Base-by-base conservation (phyloP, 2,329 filamentous ascomycete genomes). In the Bertia moriformis region DNA sequence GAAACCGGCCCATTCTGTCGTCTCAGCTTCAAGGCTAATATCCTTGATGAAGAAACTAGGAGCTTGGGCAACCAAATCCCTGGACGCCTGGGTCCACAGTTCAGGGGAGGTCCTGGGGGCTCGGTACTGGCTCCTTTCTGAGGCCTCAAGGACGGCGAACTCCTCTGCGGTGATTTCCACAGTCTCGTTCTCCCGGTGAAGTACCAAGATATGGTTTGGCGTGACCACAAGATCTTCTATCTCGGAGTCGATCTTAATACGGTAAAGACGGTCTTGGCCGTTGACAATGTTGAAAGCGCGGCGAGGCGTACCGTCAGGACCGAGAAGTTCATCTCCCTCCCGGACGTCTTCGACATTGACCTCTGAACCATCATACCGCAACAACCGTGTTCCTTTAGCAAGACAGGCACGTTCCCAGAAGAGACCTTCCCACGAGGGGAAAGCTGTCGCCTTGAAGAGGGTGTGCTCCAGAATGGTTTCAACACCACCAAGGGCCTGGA, bases 401-500 rank as follows among this genome's bases (percentile, higher is more conserved):
- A 62, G 56, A 50, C n/a, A 35, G 10, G 32, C 32, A 10, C 32
- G 32, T 35, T 35, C 32, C 32, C 32, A 35, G 15, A 35, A 35
- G 15, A 88, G 63, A 51, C 91, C 91, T 58, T 98, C 91, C 91
- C 91, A 98, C 0, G 83, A 91, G 2, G 88, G 84, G 55, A 98
- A 96, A 4, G 88, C 91, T 0, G 91, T 98, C 1, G 89, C 91
- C 52, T 94, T 93, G 71, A 96, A 96, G 4, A 95, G 61, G 0
- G 89, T 95, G 54, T 98, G 91, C 57, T 98, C 91, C 3, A 98
- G 69, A 51, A 98, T 98, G 0, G 88, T 96, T 59, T 98, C 91
- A 4, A 98, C 91, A 78, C 88, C 88, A 54, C 89, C 89, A 37
- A 95, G 63, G 0, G 89, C 88, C 56, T 96, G 91, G 42, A 98